These are phyloP conservation scores for Ustilago nuda DNA, from an alignment of 1,284 basidiomycete species.

Conservation along the genomic window DNA sequence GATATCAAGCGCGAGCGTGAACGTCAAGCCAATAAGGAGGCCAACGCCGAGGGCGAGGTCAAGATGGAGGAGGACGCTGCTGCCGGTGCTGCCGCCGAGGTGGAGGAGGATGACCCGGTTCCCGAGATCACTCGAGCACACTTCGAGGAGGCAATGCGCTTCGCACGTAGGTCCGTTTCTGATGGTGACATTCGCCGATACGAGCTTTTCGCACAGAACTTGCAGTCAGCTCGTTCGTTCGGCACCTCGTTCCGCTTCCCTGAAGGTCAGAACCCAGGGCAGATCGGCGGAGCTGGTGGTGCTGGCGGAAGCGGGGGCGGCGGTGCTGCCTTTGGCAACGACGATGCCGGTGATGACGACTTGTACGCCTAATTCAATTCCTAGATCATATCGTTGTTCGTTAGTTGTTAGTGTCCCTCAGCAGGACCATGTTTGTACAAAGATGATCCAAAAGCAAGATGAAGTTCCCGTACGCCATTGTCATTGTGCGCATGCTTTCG, in stretches of 20 bases:
- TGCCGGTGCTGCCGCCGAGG: slow-evolving; percentile 75
- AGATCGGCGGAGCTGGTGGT: slow-evolving; percentile 32
- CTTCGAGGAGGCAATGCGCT: slow-evolving; percentile 98
- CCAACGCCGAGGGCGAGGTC: slow-evolving; percentile 52
- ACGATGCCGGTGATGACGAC: slow-evolving; percentile 82
- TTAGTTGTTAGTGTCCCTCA: background rate
- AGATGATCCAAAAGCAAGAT: slow-evolving; percentile 1
- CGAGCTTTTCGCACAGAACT: slow-evolving; percentile 68
- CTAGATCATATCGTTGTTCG: slow-evolving; percentile 7
- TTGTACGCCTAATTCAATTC: slow-evolving; percentile 36
- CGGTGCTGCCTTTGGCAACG: slow-evolving; percentile 82
- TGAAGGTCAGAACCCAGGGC: slow-evolving; percentile 72
- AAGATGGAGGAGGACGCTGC: slow-evolving; percentile 79
- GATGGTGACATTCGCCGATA: slow-evolving; percentile 90
- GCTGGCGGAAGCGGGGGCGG: slow-evolving; percentile 71
- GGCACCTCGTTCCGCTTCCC: slow-evolving; percentile 98
- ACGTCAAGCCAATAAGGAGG: slow-evolving; percentile 52
- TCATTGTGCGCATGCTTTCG: background rate
- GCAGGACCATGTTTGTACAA: background rate
- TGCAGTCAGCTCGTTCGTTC: slow-evolving; percentile 70
- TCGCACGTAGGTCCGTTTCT: slow-evolving; percentile 71
- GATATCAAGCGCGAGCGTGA: slow-evolving; percentile 87
- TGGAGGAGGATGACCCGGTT: slow-evolving; percentile 86
- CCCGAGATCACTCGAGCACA: slow-evolving; percentile 81
- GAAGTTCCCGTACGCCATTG: background rate